Evolutionary conservation across 148 eudicot species (phyloP), one percentile per base, ranked within the genome.

Genomic region (Oxyria digyna): DNA sequence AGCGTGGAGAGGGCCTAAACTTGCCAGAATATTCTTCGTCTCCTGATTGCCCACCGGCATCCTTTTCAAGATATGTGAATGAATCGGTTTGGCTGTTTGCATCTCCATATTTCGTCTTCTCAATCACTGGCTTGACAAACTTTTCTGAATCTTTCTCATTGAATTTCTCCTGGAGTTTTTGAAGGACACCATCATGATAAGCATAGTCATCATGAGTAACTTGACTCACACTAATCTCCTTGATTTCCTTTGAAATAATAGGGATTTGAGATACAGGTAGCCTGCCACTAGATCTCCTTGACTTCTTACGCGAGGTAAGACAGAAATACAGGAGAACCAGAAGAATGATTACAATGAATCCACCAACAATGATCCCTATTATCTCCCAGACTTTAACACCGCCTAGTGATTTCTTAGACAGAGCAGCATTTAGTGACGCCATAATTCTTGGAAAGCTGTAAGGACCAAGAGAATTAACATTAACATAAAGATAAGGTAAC

Each of bases 371-470:
- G 69, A 91, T 71, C 66, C 78, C 91, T 59, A 86, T 71, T 33
- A 88, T 33, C 50, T 80, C 85, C 97, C 97, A 91, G 75, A 85
- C 89, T 74, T 82, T 79, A 43, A 91, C 78, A 66, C 88, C 83
- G 42, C 81, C 86, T 71, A 88, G 67, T 20, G 69, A 66, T 75
- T 69, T 80, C 77, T 86, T 85, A n/a, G 89, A 78, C 74, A 84
- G 52, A 45, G 74, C 91, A 32, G 77, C 72, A 29, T 76, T 81
- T 64, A 86, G 85, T 74, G 69, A 66, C 20, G 69, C 46, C 69
- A 66, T 66, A 18, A 21, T 66, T 18, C 15, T 29, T 27, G 26
- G 20, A 38, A 41, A 38, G 2, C 46, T 66, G 42, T 66, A 10
- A 41, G 14, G 65, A 3, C 38, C 43, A 38, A 15, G 38, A 13